A percentile compares a stretch with the other conserved stretches of the same genome.
These are phyloP conservation scores for Penicillium steckii DNA, from an alignment of 495 filamentous ascomycete species.

Conservation along the genomic window DNA sequence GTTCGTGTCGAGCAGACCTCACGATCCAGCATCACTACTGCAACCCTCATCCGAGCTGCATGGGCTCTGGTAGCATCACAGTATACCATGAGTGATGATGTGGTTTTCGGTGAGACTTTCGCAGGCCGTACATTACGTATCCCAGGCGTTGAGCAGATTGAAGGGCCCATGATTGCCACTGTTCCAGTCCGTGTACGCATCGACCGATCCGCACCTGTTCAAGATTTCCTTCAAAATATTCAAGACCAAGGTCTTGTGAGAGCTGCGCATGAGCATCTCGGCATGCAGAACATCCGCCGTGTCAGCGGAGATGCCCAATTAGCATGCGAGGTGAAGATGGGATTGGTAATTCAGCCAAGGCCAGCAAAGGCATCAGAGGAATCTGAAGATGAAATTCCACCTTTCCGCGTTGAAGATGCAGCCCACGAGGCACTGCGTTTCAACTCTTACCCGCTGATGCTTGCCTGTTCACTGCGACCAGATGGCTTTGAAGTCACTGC, in stretches of 20 bases:
- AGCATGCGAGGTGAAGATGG: constrained; percentile 10
- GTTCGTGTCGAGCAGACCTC: constrained; percentile 31
- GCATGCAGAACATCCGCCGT: constrained; percentile 12
- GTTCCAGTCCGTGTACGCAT: constrained; percentile 50
- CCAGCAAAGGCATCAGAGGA: background rate
- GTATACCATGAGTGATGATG: constrained; percentile 44
- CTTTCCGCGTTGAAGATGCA: constrained; percentile 6
- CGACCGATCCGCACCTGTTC: constrained; percentile 8
- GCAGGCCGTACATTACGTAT: constrained; percentile 33
- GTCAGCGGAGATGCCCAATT: constrained; percentile 9
- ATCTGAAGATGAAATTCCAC: constrained; percentile 1
- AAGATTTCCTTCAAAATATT: constrained; percentile 5
- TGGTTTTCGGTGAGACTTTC: constrained; percentile 50
- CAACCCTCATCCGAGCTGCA: constrained; percentile 51
- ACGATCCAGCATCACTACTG: constrained; percentile 38
- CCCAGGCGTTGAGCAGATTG: constrained; percentile 27
- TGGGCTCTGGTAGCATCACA: constrained; percentile 49
- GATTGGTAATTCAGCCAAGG: constrained; percentile 8
- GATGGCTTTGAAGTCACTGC: constrained; percentile 8
- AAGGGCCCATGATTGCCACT: constrained; percentile 46
- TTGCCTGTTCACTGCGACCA: constrained; percentile 2
- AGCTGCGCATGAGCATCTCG: constrained; percentile 8
- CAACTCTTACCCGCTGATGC: constrained; percentile 11
- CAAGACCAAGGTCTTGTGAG: constrained; percentile 3
- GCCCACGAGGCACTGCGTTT: constrained; percentile 9